Percentiles rank a stretch among this genome's conserved stretches.
Evolutionary conservation across 1,284 basidiomycete species (phyloP).

Genomic region (Heterobasidion parviporum): DNA sequence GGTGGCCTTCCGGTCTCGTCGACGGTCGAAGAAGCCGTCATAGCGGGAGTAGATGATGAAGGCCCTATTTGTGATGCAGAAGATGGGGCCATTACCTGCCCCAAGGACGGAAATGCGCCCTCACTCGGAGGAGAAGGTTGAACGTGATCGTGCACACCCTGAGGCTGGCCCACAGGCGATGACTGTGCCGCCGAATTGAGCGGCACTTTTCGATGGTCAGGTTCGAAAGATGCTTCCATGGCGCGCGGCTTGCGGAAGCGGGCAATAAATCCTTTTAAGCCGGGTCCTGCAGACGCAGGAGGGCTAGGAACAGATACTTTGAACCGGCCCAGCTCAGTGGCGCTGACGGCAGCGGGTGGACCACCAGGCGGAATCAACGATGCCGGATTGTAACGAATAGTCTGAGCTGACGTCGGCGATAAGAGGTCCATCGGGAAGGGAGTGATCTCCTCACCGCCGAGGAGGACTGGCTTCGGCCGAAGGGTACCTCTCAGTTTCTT

Average conservation of each 20-base stretch:
- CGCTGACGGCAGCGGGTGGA: slow-evolving; percentile 27
- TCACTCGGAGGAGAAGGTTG: slow-evolving; percentile 7
- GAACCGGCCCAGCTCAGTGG: slow-evolving; percentile 41
- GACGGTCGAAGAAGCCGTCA: slow-evolving; percentile 5
- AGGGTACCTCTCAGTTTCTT: slow-evolving; percentile 64
- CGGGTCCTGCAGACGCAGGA: slow-evolving; percentile 62
- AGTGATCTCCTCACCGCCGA: slow-evolving; percentile 44
- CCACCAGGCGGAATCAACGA: slow-evolving; percentile 17
- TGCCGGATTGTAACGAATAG: slow-evolving; percentile 15
- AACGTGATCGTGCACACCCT: neutral
- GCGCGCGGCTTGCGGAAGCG: slow-evolving; percentile 62
- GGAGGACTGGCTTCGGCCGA: slow-evolving; percentile 44
- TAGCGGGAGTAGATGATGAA: slow-evolving; percentile 2
- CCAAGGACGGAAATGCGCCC: neutral
- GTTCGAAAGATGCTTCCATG: slow-evolving; percentile 21
- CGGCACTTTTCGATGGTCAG: slow-evolving; percentile 7
- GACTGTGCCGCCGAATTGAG: slow-evolving; percentile 18
- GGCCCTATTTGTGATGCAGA: neutral
- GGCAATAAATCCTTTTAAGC: slow-evolving; percentile 72
- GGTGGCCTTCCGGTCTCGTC: neutral
- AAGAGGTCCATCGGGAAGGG: slow-evolving; percentile 32
- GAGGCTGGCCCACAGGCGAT: slow-evolving; percentile 9
- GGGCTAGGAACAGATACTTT: slow-evolving; percentile 47
- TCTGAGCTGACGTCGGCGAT: slow-evolving; percentile 12
- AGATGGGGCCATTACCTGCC: neutral